These are phyloP conservation scores for Talaromyces sp. DNA, from an alignment of 2,329 filamentous ascomycete species.

Conservation along the genomic window DNA sequence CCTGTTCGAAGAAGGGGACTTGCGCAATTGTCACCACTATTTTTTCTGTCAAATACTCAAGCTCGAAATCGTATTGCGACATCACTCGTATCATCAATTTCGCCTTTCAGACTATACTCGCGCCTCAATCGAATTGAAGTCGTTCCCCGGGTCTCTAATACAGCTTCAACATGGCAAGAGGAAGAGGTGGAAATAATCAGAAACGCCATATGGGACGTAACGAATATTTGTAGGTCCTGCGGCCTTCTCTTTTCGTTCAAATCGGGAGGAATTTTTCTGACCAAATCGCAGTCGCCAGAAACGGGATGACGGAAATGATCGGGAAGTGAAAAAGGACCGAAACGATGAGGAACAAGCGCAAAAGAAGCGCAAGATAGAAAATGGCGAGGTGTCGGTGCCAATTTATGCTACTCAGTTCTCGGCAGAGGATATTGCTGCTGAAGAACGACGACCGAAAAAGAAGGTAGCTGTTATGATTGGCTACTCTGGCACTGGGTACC, in stretches of 20 bases:
- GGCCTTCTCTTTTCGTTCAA: not conserved
- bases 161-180: conserved; percentile 24
- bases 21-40: not conserved
- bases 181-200: conserved; percentile 50
- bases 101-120: not conserved
- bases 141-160: not conserved
- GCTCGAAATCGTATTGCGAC: not conserved
- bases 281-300: conserved; percentile 49
- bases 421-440: conserved; percentile 80
- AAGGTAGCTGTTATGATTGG: conserved; percentile 96
- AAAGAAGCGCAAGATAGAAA: conserved; percentile 56
- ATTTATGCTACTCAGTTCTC: conserved; percentile 60
- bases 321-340: conserved; percentile 45
- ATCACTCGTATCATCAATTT: not conserved
- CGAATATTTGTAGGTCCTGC: conserved; percentile 58
- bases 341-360: conserved; percentile 49
- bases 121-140: conserved; percentile 1
- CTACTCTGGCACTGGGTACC: conserved; percentile 94
- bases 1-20: not conserved
- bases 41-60: not conserved
- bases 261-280: conserved; percentile 40
- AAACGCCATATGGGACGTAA: conserved; percentile 64
- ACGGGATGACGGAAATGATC: conserved; percentile 51
- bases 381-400: conserved; percentile 40
- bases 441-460: conserved; percentile 84